A percentile compares a stretch with the other conserved stretches of the same genome.
phyloP scores from a whole-genome alignment of 2,329 filamentous ascomycete genomes.

The Exophiala lecanii-corni region DNA sequence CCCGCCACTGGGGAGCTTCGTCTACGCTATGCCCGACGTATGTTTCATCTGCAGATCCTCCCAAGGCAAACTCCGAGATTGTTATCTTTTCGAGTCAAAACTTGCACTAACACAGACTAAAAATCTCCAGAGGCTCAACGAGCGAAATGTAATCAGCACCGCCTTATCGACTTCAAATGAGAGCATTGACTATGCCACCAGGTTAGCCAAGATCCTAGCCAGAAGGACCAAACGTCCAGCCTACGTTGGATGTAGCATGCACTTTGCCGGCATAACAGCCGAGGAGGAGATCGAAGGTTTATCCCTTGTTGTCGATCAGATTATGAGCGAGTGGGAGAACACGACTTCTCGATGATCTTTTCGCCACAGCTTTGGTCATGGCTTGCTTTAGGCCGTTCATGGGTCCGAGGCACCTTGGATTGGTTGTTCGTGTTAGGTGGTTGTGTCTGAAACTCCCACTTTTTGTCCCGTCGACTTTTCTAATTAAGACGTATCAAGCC shows the following conservation, averaged over 20 bases:
- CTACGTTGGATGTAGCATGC: constrained; percentile 89
- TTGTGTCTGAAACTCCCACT: neutral
- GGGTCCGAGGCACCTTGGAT: too few relatives aligned
- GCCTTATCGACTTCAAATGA: constrained; percentile 70
- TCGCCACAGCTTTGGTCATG: too few relatives aligned
- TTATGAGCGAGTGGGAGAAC: constrained; percentile 43
- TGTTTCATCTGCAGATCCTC: constrained; percentile 27
- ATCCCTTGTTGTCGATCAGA: constrained; percentile 65
- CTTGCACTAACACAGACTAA: constrained; percentile 11
- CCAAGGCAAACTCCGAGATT: too few relatives aligned
- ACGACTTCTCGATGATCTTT: neutral
- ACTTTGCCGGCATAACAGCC: constrained; percentile 71
- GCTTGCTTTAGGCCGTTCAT: too few relatives aligned
- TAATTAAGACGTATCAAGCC: too few relatives aligned
- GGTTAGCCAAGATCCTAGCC: constrained; percentile 79
- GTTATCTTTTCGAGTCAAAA: too few relatives aligned
- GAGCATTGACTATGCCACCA: constrained; percentile 79
- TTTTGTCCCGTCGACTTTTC: too few relatives aligned
- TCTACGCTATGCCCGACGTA: constrained; percentile 91
- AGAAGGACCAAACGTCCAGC: constrained; percentile 66
- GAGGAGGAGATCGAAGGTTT: constrained; percentile 95
- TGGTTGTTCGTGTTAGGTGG: too few relatives aligned
- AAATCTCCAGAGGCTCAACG: constrained; percentile 36
- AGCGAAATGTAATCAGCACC: constrained; percentile 57
- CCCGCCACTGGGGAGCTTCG: constrained; percentile 74